Percentiles rank a stretch among this genome's conserved stretches.
Conservation (phyloP, 495 filamentous ascomycete genomes). For the Friedmanniomyces simplex region DNA sequence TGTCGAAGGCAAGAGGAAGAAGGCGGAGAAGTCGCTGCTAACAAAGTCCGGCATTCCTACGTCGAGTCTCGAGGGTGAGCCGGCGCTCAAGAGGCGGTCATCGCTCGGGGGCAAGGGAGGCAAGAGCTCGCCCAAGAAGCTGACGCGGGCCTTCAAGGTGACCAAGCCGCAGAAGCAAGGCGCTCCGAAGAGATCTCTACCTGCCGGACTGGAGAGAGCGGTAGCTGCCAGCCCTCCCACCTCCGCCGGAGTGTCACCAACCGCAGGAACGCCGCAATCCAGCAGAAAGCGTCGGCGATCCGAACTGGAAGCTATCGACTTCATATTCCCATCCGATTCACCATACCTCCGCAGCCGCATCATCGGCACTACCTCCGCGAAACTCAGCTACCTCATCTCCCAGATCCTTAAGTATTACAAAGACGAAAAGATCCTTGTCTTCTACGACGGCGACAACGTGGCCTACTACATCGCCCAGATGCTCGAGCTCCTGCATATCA, state of each 20-base stretch:
- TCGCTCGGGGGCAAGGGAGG: neutral
- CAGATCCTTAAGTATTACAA: constrained; percentile 53
- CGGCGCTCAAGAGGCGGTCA: constrained; percentile 6
- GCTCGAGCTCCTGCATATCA: constrained; percentile 47
- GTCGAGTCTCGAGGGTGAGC: constrained; percentile 24
- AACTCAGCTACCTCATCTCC: constrained; percentile 77
- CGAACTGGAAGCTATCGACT: constrained; percentile 2
- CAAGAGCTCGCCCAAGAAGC: constrained; percentile 8
- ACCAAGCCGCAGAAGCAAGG: neutral
- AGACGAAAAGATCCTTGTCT: constrained; percentile 79
- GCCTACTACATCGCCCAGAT: constrained; percentile 62
- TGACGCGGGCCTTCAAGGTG: constrained; percentile 2
- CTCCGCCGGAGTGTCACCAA: neutral
- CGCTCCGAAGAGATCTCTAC: neutral
- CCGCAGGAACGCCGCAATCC: neutral
- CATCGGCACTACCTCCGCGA: constrained; percentile 72
- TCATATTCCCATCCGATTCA: constrained; percentile 33
- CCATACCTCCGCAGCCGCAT: constrained; percentile 53
- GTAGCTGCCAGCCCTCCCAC: neutral
- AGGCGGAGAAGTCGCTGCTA: constrained; percentile 18
- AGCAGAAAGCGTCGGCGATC: neutral
- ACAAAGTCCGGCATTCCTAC: constrained; percentile 29
- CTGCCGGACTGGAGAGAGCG: neutral
- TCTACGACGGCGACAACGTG: constrained; percentile 80
- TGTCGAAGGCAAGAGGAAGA: neutral